These are phyloP conservation scores for Chalciporus pseudorubinellus DNA, from an alignment of 768 basidiomycete species.

Conservation along the genomic window DNA sequence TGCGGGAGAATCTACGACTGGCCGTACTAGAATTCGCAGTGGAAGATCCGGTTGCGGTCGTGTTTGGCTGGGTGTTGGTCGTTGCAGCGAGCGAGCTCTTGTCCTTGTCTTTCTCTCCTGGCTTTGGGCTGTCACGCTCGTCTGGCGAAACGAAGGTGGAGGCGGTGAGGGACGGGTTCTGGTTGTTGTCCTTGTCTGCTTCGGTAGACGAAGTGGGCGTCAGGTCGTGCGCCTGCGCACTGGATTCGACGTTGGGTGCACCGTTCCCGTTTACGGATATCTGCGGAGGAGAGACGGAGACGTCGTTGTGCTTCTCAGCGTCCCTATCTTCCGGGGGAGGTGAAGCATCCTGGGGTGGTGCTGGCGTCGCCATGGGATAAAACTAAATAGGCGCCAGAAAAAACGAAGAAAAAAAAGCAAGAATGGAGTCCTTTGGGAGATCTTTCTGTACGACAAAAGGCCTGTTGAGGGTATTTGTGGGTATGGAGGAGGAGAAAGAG, in stretches of 20 bases:
- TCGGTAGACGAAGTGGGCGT: constrained; percentile 33
- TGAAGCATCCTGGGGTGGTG: constrained; percentile 15
- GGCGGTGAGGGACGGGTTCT: constrained; percentile 34
- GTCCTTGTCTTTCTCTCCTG: constrained; percentile 42
- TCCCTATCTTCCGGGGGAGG: constrained; percentile 13
- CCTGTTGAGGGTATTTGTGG: constrained; percentile 25
- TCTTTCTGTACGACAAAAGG: background rate
- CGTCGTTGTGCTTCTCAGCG: constrained; percentile 23
- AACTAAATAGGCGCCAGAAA: background rate
- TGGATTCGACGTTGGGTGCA: constrained; percentile 15
- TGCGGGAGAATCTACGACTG: constrained; percentile 33
- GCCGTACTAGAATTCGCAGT: constrained; percentile 19
- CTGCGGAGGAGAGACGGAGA: constrained; percentile 14
- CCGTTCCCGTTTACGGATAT: constrained; percentile 28
- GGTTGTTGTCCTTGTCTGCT: constrained; percentile 36
- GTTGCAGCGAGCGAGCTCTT: constrained; percentile 46
- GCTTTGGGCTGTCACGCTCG: constrained; percentile 32
- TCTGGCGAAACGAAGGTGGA: constrained; percentile 34
- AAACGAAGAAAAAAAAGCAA: background rate
- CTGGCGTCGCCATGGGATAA: constrained; percentile 23
- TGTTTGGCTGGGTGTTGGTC: constrained; percentile 41
- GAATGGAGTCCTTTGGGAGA: background rate
- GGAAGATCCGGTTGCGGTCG: constrained; percentile 25
- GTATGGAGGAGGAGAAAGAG: constrained; percentile 23
- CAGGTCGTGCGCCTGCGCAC: constrained; percentile 29